These are phyloP conservation scores for Trichosporon coremiiforme DNA, from an alignment of 1,284 basidiomycete genomes.

Conservation along the genomic window DNA sequence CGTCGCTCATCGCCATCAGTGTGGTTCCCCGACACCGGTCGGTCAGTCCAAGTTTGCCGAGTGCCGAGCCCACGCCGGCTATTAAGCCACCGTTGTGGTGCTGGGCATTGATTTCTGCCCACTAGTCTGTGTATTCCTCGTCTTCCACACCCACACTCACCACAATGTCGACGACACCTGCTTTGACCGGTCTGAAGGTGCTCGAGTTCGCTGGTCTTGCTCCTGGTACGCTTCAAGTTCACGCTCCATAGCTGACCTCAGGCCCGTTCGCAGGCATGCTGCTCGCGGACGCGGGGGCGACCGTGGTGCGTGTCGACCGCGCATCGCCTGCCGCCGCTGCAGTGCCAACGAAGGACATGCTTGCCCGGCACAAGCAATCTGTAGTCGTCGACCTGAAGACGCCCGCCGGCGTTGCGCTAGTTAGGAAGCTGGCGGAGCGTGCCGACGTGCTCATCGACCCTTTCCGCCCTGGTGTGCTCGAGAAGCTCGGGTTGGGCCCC, in stretches of 20 bases:
- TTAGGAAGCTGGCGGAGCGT: conserved; percentile 20
- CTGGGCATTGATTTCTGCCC: neutral
- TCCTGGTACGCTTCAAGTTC: neutral
- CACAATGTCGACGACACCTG: conserved; percentile 1
- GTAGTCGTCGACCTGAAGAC: conserved; percentile 27
- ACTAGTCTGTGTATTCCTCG: neutral
- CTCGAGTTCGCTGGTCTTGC: conserved; percentile 27
- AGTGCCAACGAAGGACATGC: conserved; percentile 22
- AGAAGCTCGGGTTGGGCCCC: conserved; percentile 30
- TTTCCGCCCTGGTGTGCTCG: conserved; percentile 32
- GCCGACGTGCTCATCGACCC: conserved; percentile 33
- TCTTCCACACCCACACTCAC: neutral
- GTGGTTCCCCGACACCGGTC: conserved; percentile 8
- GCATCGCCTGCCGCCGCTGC: neutral
- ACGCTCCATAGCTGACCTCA: neutral
- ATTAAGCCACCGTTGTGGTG: conserved; percentile 5
- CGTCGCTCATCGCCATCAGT: neutral
- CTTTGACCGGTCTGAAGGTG: conserved; percentile 16
- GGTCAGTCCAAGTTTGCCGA: conserved; percentile 2
- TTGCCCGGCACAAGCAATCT: conserved; percentile 24
- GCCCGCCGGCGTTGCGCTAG: conserved; percentile 13
- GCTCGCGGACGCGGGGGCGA: conserved; percentile 29
- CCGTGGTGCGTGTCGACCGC: conserved; percentile 30
- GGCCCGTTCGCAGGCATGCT: conserved; percentile 30
- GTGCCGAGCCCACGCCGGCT: neutral